phyloP scores from a whole-genome alignment of 306 rosid species.

The Medicago arabica region DNA sequence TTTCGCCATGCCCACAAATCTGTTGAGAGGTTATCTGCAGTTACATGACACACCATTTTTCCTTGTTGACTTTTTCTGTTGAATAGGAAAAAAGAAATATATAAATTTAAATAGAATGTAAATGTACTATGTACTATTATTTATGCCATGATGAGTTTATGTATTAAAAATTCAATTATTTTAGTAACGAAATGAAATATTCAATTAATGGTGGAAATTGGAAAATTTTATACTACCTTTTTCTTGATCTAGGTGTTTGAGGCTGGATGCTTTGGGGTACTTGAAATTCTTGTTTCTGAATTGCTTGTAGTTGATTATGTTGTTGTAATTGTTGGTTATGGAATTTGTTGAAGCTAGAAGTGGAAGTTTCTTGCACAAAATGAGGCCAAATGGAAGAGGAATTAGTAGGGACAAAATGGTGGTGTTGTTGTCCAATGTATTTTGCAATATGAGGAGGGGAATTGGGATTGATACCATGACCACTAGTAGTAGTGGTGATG shows the following conservation, averaged over 20 bases:
- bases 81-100: neutral
- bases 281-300: conserved; percentile 15
- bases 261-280: conserved; percentile 40
- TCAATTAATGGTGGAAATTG: neutral
- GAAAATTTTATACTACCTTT: conserved; percentile 55
- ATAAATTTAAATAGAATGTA: neutral
- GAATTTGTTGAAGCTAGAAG: conserved; percentile 42
- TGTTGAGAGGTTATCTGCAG: conserved; percentile 63
- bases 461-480: conserved; percentile 15
- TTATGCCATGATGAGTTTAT: neutral
- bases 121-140: neutral
- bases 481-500: conserved; percentile 13
- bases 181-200: neutral
- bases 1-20: conserved; percentile 94
- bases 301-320: neutral
- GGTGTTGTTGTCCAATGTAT: conserved; percentile 3
- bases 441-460: conserved; percentile 10
- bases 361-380: conserved; percentile 27
- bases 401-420: neutral
- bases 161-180: neutral
- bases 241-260: conserved; percentile 56
- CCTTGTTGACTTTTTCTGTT: conserved; percentile 65
- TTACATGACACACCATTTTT: conserved; percentile 61
- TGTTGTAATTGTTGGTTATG: conserved; percentile 31
- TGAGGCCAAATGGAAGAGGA: conserved; percentile 14